A percentile compares a stretch with the other conserved stretches of the same genome.
phyloP scores from a whole-genome alignment of 306 rosid species.

The Trifolium fragiferum region DNA sequence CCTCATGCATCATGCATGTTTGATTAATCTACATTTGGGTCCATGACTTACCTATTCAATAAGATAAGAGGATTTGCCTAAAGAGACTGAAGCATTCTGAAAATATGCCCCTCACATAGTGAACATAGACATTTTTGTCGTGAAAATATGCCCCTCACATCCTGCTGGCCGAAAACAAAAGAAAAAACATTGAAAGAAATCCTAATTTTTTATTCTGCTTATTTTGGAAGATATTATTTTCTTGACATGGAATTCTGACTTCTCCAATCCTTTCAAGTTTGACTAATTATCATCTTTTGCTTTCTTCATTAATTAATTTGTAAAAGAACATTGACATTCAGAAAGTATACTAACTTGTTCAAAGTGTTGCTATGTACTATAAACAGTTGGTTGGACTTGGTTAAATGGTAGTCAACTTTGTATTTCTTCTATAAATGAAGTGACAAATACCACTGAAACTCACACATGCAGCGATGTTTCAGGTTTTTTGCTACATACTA shows the following conservation, averaged over 20 bases:
- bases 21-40: constrained; percentile 1
- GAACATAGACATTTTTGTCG: background rate
- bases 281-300: background rate
- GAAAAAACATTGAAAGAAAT: background rate
- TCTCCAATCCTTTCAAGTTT: background rate
- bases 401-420: background rate
- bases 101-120: constrained; percentile 33
- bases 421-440: too few species aligned
- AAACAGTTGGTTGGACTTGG: background rate
- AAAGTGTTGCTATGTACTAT: too few species aligned
- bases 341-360: background rate
- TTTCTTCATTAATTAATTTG: background rate
- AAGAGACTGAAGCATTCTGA: constrained; percentile 18
- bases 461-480: too few species aligned
- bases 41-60: constrained; percentile 10
- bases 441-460: too few species aligned
- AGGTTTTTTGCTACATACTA: too few species aligned
- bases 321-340: background rate
- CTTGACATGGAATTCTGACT: background rate
- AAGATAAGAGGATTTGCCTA: background rate
- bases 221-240: background rate
- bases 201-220: background rate
- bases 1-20: background rate
- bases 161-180: background rate
- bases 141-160: constrained; percentile 36